Evolutionary conservation across 1,139 yeast species (phyloP).

Genomic region (Pneumocystis sp.): DNA sequence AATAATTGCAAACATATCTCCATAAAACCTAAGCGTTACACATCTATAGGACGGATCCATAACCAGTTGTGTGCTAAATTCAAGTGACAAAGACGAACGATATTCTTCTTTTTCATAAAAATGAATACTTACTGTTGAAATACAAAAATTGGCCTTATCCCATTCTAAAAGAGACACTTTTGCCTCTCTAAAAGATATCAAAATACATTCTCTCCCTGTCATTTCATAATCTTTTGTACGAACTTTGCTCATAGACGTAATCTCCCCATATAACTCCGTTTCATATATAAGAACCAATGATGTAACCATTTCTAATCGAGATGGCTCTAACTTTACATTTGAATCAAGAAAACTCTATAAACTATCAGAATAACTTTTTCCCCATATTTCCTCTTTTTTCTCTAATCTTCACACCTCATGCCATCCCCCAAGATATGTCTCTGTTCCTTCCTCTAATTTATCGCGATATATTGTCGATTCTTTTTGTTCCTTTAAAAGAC

Average conservation of each 20-base stretch:
- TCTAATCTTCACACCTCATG: slow-evolving; percentile 12
- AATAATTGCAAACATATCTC: slow-evolving; percentile 54
- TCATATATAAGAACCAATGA: slow-evolving; percentile 47
- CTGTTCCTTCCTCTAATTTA: background rate
- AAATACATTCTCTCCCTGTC: slow-evolving; percentile 39
- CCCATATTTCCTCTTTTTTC: slow-evolving; percentile 5
- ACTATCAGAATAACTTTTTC: slow-evolving; percentile 4
- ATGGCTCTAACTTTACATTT: slow-evolving; percentile 16
- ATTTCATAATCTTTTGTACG: slow-evolving; percentile 32
- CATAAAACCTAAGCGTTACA: slow-evolving; percentile 47
- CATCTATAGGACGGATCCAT: slow-evolving; percentile 55
- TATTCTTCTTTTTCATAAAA: slow-evolving; percentile 61
- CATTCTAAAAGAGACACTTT: slow-evolving; percentile 65
- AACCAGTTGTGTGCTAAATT: slow-evolving; percentile 35
- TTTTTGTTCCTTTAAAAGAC: background rate
- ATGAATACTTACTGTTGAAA: slow-evolving; percentile 68
- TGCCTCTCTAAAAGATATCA: slow-evolving; percentile 59
- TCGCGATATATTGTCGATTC: background rate
- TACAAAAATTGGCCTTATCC: slow-evolving; percentile 38
- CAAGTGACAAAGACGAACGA: slow-evolving; percentile 33
- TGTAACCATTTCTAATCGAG: slow-evolving; percentile 19
- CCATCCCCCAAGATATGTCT: background rate
- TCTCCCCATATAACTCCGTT: slow-evolving; percentile 55
- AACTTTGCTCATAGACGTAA: slow-evolving; percentile 43
- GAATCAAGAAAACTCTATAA: slow-evolving; percentile 2